Evolutionary conservation across 176 grass and related monocot species (phyloP).

Genomic region (Themeda triandra): DNA sequence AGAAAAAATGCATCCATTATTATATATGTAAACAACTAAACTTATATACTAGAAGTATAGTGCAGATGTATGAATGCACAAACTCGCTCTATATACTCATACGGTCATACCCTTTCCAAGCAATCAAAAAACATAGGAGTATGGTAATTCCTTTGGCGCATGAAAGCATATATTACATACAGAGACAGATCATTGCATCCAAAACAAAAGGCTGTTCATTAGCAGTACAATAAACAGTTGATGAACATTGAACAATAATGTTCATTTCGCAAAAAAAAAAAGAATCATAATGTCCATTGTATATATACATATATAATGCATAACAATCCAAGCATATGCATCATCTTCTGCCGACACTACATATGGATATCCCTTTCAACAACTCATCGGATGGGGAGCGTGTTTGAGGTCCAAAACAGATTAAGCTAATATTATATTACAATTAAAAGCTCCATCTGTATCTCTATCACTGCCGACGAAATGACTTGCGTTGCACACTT

Average conservation of each 20-base stretch:
- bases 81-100: no score
- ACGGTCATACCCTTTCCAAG: no score
- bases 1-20: not conserved
- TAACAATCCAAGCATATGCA: not conserved
- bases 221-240: not conserved
- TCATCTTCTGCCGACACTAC: not conserved
- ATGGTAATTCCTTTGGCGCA: no score
- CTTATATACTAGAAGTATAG: no score
- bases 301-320: not conserved
- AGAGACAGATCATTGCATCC: not conserved
- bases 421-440: not conserved
- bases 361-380: not conserved
- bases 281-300: no score
- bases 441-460: not conserved
- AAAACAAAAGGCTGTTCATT: not conserved
- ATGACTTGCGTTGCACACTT: constrained; percentile 21
- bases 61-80: no score
- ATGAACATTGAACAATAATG: no score
- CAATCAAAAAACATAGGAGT: no score
- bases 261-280: no score
- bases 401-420: not conserved
- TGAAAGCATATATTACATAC: no score
- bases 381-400: not conserved
- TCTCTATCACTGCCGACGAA: constrained; percentile 2
- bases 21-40: no score